A percentile compares a stretch with the other conserved stretches of the same genome.
These are phyloP conservation scores for Penicillium sp. DNA, from an alignment of 2,329 filamentous ascomycete genomes.

Conservation along the genomic window DNA sequence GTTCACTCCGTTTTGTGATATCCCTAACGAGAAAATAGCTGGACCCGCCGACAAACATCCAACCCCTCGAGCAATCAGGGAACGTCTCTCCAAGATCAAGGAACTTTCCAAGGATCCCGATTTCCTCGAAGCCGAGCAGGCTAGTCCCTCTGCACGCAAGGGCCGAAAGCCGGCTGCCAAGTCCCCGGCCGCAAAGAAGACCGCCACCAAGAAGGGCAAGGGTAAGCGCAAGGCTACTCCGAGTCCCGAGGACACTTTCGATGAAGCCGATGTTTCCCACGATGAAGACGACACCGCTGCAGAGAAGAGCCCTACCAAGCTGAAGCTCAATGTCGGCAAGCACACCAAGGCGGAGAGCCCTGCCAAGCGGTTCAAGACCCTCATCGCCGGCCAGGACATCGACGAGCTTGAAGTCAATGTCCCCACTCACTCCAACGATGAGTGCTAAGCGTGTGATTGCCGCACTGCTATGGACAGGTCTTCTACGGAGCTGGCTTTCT, in stretches of 20 bases:
- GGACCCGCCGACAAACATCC: constrained; percentile 22
- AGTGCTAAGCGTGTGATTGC: not conserved
- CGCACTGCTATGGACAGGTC: not conserved
- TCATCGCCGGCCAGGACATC: too few species aligned
- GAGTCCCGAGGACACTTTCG: not conserved
- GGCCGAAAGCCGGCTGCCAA: not conserved
- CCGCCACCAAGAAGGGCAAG: not conserved
- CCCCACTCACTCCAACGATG: not conserved
- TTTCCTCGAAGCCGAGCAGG: not conserved
- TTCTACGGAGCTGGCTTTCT: not conserved
- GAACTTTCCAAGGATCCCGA: constrained; percentile 13
- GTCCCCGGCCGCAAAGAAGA: not conserved
- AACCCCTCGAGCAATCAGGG: constrained; percentile 39
- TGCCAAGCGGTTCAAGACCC: not conserved
- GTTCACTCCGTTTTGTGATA: too few species aligned
- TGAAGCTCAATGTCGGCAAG: too few species aligned
- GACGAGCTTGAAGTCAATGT: not conserved
- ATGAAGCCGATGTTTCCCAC: not conserved
- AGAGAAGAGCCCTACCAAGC: too few species aligned
- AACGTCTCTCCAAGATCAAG: constrained; percentile 37
- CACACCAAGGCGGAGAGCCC: not conserved
- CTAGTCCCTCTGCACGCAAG: not conserved
- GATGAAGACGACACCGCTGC: too few species aligned
- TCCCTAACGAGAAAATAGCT: constrained; percentile 8
- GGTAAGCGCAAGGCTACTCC: not conserved